Conservation (phyloP, 2,329 filamentous ascomycete species). For the Paecilomyces fulvus region DNA sequence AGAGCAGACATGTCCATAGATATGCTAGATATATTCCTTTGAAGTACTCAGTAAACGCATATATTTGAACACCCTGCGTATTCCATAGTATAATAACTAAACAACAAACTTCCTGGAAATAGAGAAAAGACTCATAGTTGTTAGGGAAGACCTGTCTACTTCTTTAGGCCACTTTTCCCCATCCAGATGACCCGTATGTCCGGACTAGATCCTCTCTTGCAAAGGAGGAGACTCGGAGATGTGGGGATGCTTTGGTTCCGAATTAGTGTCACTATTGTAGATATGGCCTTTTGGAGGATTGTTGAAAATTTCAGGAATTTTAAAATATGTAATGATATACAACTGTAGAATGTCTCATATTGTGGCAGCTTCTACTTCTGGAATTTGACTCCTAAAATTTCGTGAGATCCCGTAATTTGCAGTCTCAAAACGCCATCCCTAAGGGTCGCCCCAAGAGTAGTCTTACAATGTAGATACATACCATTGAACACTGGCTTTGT, state of each 20-base stretch:
- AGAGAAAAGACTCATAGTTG: background rate
- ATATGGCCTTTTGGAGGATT: background rate
- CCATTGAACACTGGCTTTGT: background rate
- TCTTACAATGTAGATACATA: background rate
- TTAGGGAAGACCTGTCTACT: background rate
- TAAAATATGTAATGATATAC: background rate
- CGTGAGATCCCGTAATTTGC: background rate
- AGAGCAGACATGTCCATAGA: too few relatives aligned
- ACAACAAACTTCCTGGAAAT: background rate
- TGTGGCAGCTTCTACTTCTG: background rate
- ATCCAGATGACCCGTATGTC: background rate
- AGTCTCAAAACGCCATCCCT: background rate
- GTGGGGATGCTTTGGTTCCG: background rate
- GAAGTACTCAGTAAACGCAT: background rate
- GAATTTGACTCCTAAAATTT: background rate
- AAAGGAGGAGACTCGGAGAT: background rate
- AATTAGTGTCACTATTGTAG: background rate
- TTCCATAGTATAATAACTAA: background rate
- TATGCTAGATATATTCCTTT: background rate
- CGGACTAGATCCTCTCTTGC: background rate
- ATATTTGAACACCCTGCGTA: background rate
- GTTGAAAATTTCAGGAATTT: background rate
- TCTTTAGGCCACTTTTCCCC: background rate
- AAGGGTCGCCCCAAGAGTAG: background rate
- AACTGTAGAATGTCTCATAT: background rate